Percentiles rank a stretch among this genome's conserved stretches.
Conservation (phyloP, 1,284 basidiomycete species). For the Rugosomyces carneus region DNA sequence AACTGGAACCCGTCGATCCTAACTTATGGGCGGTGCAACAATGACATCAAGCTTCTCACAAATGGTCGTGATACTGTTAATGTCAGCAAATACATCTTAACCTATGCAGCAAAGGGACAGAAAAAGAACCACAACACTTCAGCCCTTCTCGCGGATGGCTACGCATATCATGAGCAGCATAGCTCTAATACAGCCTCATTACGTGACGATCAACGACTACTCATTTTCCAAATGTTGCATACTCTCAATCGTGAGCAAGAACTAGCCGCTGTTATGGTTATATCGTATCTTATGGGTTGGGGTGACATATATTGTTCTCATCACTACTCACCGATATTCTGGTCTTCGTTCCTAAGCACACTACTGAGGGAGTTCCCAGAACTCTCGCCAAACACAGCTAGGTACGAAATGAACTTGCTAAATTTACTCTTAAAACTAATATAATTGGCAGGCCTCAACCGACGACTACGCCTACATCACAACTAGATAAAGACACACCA, state of each 20-base stretch:
- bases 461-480: too few species aligned
- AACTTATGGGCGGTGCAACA: conserved; percentile 23
- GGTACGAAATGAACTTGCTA: too few species aligned
- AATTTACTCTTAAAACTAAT: too few species aligned
- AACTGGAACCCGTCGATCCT: conserved; percentile 23
- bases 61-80: conserved; percentile 25
- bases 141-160: too few species aligned
- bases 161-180: too few species aligned
- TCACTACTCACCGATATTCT: conserved; percentile 25
- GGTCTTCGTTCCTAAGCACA: conserved; percentile 9
- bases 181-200: conserved; percentile 10
- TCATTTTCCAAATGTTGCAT: conserved; percentile 17
- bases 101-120: conserved; percentile 20
- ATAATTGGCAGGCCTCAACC: too few species aligned
- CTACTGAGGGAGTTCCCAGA: too few species aligned
- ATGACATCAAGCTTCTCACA: conserved; percentile 29
- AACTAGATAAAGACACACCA: too few species aligned
- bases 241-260: conserved; percentile 30
- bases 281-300: conserved; percentile 31
- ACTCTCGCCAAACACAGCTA: too few species aligned
- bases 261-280: conserved; percentile 27
- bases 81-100: conserved; percentile 17
- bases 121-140: neutral
- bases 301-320: conserved; percentile 29
- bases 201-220: conserved; percentile 4